Evolutionary conservation across 73 alveolate species (phyloP).

Genomic region (Breviolum minutum): DNA sequence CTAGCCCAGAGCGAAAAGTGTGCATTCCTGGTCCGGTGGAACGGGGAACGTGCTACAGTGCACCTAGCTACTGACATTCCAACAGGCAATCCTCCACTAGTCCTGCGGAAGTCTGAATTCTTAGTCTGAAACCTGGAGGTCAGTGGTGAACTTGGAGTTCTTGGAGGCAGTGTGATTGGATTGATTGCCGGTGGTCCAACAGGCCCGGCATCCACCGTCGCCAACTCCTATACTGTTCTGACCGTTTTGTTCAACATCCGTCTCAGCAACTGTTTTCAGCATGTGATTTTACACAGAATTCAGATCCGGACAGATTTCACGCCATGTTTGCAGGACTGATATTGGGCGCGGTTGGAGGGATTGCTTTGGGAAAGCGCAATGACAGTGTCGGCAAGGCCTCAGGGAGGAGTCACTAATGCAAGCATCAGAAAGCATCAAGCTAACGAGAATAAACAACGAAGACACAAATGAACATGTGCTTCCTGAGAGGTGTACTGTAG

Average conservation of each 20-base stretch:
- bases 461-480: too few relatives aligned
- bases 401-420: neutral
- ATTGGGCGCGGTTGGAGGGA: constrained; percentile 66
- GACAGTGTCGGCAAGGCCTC: constrained; percentile 90
- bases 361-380: constrained; percentile 73
- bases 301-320: neutral
- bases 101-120: neutral
- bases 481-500: too few relatives aligned
- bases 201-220: neutral
- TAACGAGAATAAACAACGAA: too few relatives aligned
- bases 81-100: neutral
- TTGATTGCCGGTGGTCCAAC: constrained; percentile 80
- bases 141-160: constrained; percentile 84
- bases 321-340: constrained; percentile 33
- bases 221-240: neutral
- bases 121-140: neutral
- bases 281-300: too few relatives aligned
- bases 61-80: neutral
- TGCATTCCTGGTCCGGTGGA: too few relatives aligned
- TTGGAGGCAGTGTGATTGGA: constrained; percentile 74
- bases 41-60: too few relatives aligned
- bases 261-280: too few relatives aligned
- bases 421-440: too few relatives aligned
- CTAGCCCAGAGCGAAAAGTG: neutral
- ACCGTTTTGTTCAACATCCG: too few relatives aligned